These are phyloP conservation scores for Pisolithus orientalis DNA, from an alignment of 768 basidiomycete genomes.

Conservation along the genomic window DNA sequence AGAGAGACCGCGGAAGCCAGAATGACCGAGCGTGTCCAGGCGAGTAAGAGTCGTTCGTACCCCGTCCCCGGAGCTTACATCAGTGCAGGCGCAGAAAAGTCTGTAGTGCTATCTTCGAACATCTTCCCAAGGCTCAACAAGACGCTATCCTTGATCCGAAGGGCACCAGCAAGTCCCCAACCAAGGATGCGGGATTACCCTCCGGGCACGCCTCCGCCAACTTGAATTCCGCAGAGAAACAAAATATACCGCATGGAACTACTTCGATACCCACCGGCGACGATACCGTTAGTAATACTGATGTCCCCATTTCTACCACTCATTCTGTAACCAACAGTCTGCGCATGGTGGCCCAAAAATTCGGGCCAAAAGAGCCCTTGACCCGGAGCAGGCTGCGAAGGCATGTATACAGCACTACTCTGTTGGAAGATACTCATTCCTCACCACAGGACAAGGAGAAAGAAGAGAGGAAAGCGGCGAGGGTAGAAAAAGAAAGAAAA, in stretches of 20 bases:
- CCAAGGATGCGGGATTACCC: conserved; percentile 23
- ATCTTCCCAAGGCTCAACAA: conserved; percentile 52
- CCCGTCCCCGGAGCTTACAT: not conserved
- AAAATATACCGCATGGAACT: conserved; percentile 19
- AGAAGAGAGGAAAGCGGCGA: conserved; percentile 61
- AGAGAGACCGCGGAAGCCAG: conserved; percentile 58
- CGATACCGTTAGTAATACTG: conserved; percentile 28
- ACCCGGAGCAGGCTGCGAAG: conserved; percentile 46
- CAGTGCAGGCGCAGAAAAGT: conserved; percentile 52
- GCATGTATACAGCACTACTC: conserved; percentile 8
- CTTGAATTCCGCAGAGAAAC: conserved; percentile 14
- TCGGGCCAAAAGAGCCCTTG: conserved; percentile 45
- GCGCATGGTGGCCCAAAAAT: conserved; percentile 25
- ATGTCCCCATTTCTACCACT: not conserved
- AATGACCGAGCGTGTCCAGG: conserved; percentile 60
- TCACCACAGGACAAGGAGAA: conserved; percentile 56
- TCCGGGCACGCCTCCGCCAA: conserved; percentile 1
- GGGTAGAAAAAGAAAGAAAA: conserved; percentile 66
- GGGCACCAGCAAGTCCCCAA: conserved; percentile 28
- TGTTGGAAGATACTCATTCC: conserved; percentile 5
- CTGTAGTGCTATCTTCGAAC: conserved; percentile 49
- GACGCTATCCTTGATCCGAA: conserved; percentile 51
- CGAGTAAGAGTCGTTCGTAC: conserved; percentile 21
- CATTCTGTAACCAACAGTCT: conserved; percentile 9
- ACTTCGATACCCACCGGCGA: conserved; percentile 33